Evolutionary conservation across 257 asterid genomes (phyloP).

Genomic region (Cruciata laevipes): DNA sequence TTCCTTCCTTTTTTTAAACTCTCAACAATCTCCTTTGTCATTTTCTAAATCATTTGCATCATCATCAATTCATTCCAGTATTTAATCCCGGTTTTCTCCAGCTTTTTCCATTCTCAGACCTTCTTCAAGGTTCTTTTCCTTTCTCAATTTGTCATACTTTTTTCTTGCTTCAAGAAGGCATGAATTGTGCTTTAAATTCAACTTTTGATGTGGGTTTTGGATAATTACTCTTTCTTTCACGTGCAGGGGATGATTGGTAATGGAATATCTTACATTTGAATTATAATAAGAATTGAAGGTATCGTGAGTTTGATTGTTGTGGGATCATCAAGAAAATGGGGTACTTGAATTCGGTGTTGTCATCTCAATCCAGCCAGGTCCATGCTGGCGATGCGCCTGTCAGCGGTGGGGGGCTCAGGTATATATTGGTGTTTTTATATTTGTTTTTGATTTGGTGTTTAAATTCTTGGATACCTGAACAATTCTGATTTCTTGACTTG

Average conservation of each 20-base stretch:
- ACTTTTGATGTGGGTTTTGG: slow-evolving; percentile 7
- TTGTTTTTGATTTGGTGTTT: not conserved
- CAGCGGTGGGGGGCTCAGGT: slow-evolving; percentile 97
- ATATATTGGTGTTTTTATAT: slow-evolving; percentile 4
- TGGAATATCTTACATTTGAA: slow-evolving; percentile 2
- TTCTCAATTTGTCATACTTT: not conserved
- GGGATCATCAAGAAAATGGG: slow-evolving; percentile 45
- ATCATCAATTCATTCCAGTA: not conserved
- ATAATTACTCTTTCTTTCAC: not conserved
- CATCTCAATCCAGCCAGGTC: slow-evolving; percentile 57
- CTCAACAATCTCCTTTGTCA: slow-evolving; percentile 6
- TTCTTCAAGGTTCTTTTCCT: not conserved
- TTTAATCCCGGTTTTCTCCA: not conserved
- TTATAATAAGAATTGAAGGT: not conserved
- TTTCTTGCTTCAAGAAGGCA: not conserved
- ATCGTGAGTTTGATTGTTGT: not conserved
- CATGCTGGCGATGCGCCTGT: slow-evolving; percentile 75
- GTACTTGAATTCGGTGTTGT: slow-evolving; percentile 72
- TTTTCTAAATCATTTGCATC: slow-evolving; percentile 1
- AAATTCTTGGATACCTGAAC: not conserved
- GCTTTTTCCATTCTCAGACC: not conserved
- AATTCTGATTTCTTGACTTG: not conserved
- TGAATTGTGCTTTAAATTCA: not conserved
- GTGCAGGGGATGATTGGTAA: slow-evolving; percentile 10
- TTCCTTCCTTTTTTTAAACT: not conserved